These are phyloP conservation scores for Apiospora arundinis DNA, from an alignment of 2,329 filamentous ascomycete genomes.

Conservation along the genomic window DNA sequence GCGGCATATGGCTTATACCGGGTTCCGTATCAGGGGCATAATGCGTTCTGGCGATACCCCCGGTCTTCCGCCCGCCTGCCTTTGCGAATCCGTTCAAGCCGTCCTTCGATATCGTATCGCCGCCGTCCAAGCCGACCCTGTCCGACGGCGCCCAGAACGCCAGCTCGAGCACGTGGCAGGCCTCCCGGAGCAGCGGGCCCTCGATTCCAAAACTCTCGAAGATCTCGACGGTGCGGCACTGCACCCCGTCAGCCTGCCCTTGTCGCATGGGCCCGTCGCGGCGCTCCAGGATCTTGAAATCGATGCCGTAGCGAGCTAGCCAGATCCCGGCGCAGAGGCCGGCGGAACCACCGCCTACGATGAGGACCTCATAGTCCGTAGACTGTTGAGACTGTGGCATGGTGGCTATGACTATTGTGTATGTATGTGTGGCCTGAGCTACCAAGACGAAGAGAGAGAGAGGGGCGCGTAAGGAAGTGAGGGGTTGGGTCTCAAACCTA, in stretches of 20 bases:
- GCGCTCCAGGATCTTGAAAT: slow-evolving; percentile 63
- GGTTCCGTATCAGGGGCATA: slow-evolving; percentile 60
- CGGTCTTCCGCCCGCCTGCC: neutral
- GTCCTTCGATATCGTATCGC: slow-evolving; percentile 30
- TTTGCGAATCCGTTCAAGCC: slow-evolving; percentile 22
- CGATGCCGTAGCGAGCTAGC: slow-evolving; percentile 63
- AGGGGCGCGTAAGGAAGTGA: neutral
- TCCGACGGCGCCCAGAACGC: slow-evolving; percentile 57
- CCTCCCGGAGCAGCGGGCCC: slow-evolving; percentile 59
- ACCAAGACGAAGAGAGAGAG: neutral
- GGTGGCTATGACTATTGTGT: neutral
- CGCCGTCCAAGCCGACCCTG: neutral
- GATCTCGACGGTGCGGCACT: slow-evolving; percentile 66
- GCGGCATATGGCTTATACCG: slow-evolving; percentile 58
- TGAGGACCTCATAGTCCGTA: slow-evolving; percentile 56
- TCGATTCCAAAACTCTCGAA: slow-evolving; percentile 65
- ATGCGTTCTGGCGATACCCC: slow-evolving; percentile 52
- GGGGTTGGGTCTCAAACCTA: neutral
- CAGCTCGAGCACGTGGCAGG: slow-evolving; percentile 64
- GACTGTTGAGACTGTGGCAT: neutral
- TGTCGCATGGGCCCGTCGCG: slow-evolving; percentile 58
- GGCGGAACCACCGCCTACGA: slow-evolving; percentile 66
- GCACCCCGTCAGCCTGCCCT: slow-evolving; percentile 69
- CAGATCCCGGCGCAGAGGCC: slow-evolving; percentile 67
- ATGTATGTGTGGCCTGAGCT: neutral